A percentile compares a stretch with the other conserved stretches of the same genome.
phyloP scores from a whole-genome alignment of 495 filamentous ascomycete species.

The Cercophora newfieldiana region DNA sequence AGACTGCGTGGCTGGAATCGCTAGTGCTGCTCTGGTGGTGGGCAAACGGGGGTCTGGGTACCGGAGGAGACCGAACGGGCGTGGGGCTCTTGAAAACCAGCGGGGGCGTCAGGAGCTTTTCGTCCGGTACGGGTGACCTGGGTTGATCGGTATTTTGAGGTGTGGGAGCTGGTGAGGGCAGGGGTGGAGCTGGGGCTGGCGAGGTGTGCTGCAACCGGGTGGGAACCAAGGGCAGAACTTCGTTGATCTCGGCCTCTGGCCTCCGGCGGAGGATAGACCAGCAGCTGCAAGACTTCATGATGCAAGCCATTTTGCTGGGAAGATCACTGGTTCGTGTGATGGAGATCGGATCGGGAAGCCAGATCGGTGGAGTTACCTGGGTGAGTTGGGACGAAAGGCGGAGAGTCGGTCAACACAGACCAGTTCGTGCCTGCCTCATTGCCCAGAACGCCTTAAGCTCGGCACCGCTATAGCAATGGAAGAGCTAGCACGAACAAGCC shows the following conservation, averaged over 20 bases:
- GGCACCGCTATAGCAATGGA: too few relatives aligned
- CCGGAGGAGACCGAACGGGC: background rate
- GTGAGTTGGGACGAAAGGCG: background rate
- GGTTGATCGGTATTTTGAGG: background rate
- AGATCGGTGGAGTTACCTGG: too few relatives aligned
- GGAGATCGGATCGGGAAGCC: too few relatives aligned
- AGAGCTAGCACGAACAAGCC: too few relatives aligned
- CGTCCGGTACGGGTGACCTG: background rate
- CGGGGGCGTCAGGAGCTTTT: background rate
- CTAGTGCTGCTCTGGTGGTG: background rate
- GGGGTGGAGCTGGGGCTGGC: background rate
- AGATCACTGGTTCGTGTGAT: background rate
- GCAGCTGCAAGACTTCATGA: background rate
- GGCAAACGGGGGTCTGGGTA: background rate
- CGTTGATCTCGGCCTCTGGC: background rate
- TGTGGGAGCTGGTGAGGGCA: background rate
- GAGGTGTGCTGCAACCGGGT: background rate
- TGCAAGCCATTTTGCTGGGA: background rate
- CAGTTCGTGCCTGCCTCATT: background rate
- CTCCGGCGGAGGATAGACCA: background rate
- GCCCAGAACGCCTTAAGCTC: background rate
- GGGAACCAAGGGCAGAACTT: background rate
- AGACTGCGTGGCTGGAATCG: background rate
- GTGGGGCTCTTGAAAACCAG: background rate
- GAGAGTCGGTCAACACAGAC: too few relatives aligned